Evolutionary conservation across 1,139 yeast genomes (phyloP), one percentile per base, ranked within the genome.

Genomic region (Yamadazyma pseudoaaseri): DNA sequence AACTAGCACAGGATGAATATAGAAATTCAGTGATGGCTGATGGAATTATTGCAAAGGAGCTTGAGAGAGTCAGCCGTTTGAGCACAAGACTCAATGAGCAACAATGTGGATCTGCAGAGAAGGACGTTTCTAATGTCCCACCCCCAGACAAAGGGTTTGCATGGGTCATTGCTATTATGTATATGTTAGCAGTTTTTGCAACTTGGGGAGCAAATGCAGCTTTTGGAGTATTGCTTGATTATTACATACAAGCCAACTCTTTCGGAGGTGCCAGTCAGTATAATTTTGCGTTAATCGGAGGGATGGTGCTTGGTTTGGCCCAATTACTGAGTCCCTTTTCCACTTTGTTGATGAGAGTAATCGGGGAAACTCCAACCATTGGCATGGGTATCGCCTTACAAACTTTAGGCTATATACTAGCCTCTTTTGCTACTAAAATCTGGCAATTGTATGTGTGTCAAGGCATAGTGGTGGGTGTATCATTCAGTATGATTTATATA

Each of bases 151-250:
- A 78, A 16, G 86, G 86, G 1, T 73, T 73, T 42, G 87, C 86
- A 1, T 84, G 92, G 89, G 73, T 80, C 6, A 70, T 80, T 35
- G 77, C 81, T 0, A 35, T 72, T 2, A 73, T 83, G 44, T 75
- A 75, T 1, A 64, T 76, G 53, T 48, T 72, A 30, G 52, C 65
- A 16, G 52, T 59, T 18, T 65, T 79, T 30, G 70, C 77, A 20
- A 75, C 89, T 1, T 85, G 95, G 95, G 95, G 95, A 15, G 66
- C 80, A 29, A 81, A 80, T 48, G 75, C 86, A 4, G 73, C 78
- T 0, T 85, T 71, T 49, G 90, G 92, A 31, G 82, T 85, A 3
- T 82, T 76, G 46, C 58, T 85, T 22, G 70, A 76, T 23, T 79
- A 65, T 48, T 85, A 80, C 50, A 51, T 79, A 16, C 37, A 42